Conservation (phyloP, 2,329 filamentous ascomycete species). For the Pseudocercospora macadamiae region DNA sequence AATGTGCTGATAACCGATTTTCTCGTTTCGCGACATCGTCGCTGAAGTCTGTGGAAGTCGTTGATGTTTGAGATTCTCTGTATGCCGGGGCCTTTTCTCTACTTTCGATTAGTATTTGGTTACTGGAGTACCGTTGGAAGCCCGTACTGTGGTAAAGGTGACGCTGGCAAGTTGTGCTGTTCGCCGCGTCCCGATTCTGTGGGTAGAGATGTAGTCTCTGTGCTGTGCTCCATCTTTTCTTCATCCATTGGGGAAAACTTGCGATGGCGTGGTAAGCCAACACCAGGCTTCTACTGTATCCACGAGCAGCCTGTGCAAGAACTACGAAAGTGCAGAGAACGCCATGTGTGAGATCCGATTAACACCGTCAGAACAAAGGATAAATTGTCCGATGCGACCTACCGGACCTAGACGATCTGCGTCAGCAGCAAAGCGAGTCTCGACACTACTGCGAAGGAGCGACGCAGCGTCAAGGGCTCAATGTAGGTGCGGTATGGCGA, state of each 20-base stretch:
- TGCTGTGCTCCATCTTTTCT: not conserved
- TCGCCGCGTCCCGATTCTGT: not conserved
- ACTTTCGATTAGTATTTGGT: not conserved
- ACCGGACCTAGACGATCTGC: not conserved
- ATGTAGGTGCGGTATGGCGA: not conserved
- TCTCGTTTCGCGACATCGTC: not conserved
- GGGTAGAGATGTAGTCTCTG: not conserved
- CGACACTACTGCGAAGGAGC: conserved; percentile 2
- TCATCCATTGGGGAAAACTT: not conserved
- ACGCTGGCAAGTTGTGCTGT: not conserved
- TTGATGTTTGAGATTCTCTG: not conserved
- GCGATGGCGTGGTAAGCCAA: no score
- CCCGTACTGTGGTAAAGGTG: not conserved
- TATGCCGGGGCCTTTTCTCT: not conserved
- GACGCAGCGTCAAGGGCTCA: not conserved
- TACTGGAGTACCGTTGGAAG: not conserved
- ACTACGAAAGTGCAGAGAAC: not conserved
- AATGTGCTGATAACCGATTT: not conserved
- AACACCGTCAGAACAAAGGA: not conserved
- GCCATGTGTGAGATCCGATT: not conserved
- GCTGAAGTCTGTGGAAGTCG: not conserved
- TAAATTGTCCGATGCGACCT: not conserved
- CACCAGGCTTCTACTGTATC: no score
- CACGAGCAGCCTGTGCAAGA: not conserved
- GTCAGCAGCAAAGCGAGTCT: not conserved